Base-by-base conservation (phyloP, 805 yeast genomes). In the Candida cerambycidarum region DNA sequence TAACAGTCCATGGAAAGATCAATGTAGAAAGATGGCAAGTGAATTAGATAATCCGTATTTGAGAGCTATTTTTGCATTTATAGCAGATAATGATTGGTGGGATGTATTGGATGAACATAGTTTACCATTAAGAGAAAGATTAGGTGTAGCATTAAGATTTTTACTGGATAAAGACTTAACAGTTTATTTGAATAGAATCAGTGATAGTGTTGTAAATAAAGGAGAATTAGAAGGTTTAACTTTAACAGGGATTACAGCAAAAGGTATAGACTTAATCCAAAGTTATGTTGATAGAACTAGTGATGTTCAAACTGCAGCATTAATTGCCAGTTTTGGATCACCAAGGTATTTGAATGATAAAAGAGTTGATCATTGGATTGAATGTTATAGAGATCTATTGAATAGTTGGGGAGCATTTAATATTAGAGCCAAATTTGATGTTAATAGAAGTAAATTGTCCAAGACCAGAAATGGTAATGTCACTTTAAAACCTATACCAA, bases 1-100 rank as follows among this genome's bases (percentile, higher is more conserved):
- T 10, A 86, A 86, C 55, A 83, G 82, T 60, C 78, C 89, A 0
- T 92, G 98, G 98, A 83, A 88, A 54, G 95, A 89, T 43, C 96
- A 89, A 59, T 92, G 97, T 59, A 80, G 97, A 42, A 75, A 76
- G 44, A 77, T 92, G 74, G 86, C 97, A 0, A 77, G 85, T n/a
- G 97, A 89, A 52, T 70, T 92, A 43, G 92, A 85, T 10, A 83
- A 87, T 56, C 97, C 98, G 0, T 92, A 92, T 58, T 65, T 92
- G 46, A 69, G 97, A 33, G 96, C 95, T 0, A 86, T 92, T 1
- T 92, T 92, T 70, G 97, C 97, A 0, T 92, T 82, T 53, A 84
- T 92, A 41, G 89, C 97, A 0, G 97, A 92, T 57, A 85, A 88
- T 35, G 93, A 90, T 50, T 92, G 98, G 97, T 84, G 92, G 83